Base-by-base conservation (phyloP, 1,284 basidiomycete species). In the Sporisorium graminicola region DNA sequence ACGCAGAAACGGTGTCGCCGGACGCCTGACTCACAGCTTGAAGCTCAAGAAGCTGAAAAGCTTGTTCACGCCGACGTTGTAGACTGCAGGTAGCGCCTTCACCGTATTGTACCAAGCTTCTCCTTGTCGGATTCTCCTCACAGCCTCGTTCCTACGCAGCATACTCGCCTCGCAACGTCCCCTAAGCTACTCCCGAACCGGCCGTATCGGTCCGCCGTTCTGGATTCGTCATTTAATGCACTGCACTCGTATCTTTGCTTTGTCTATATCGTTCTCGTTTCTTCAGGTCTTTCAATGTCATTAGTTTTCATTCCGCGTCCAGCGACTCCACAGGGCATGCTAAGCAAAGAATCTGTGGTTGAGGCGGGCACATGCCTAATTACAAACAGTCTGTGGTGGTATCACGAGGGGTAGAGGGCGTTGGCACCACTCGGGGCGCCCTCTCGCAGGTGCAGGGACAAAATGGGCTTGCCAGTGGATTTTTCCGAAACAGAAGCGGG, bases 361-460 rank as follows among this genome's bases (percentile, higher is more conserved):
- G 49, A 59, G 49, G 18, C 26, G 44, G 42, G 44, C 50, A 35
- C 47, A 59, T 47, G 54, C 44, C 33, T 67, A 67, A 67, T 67
- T 67, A 67, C 65, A 67, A 55, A 37, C 54, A 46, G 54, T 56
- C 54, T 54, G 43, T 40, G 37, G 47, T 68, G 65, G 65, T 68
- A 68, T 68, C 65, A 58, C 47, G 57, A 55, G 35, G 33, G 16
- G 20, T 13, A 16, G 20, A 40, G 33, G 10, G 5, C 20, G 5
- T 24, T 3, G 5, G 7, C 31, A 18, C 14, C 37, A 49, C 9
- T 20, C 22, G 8, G 8, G 20, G 18, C 33, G 13, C 31, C 26
- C 2, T 40, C 13, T 29, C 16, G 10, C 27, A 43, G 18, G 18
- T 22, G 26, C 18, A 7, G 6, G 20, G 29, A 50, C 49, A 29